A percentile compares a stretch with the other conserved stretches of the same genome.
Conservation (phyloP, 1,284 basidiomycete species). For the Ceratobasidium sp. region DNA sequence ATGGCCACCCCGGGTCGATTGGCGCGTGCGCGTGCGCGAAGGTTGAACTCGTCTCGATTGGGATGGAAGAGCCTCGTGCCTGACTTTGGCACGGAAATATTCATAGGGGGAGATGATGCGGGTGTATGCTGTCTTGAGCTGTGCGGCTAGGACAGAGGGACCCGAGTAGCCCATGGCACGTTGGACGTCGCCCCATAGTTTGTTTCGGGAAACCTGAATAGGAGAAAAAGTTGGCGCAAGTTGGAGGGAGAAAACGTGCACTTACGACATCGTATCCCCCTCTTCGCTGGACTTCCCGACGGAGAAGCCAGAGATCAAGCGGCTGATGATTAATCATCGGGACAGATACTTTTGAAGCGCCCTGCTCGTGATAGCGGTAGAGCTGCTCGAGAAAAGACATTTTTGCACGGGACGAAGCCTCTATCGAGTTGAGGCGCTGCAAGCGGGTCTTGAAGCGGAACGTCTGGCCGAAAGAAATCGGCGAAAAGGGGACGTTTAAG, state of each 20-base stretch:
- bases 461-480: constrained; percentile 57
- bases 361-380: constrained; percentile 90
- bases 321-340: constrained; percentile 92
- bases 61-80: constrained; percentile 60
- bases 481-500: constrained; percentile 10
- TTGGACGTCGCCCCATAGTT: constrained; percentile 88
- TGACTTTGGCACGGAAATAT: constrained; percentile 80
- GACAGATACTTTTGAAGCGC: constrained; percentile 83
- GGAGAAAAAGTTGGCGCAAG: background rate
- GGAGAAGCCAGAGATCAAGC: constrained; percentile 90
- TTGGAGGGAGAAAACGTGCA: constrained; percentile 30
- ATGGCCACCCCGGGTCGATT: background rate
- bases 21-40: background rate
- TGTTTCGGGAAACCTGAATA: constrained; percentile 73
- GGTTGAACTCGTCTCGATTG: constrained; percentile 19
- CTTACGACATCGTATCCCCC: constrained; percentile 88
- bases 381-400: constrained; percentile 97
- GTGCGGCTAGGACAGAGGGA: constrained; percentile 81
- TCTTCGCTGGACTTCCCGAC: constrained; percentile 87
- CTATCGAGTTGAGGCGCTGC: constrained; percentile 95
- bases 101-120: constrained; percentile 95
- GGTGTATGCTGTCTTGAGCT: constrained; percentile 89
- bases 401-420: constrained; percentile 95
- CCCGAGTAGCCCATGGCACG: constrained; percentile 81
- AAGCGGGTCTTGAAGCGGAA: constrained; percentile 96